A percentile compares a stretch with the other conserved stretches of the same genome.
Conservation (phyloP, 2,329 filamentous ascomycete genomes). For the Dichotomopilus funicola region DNA sequence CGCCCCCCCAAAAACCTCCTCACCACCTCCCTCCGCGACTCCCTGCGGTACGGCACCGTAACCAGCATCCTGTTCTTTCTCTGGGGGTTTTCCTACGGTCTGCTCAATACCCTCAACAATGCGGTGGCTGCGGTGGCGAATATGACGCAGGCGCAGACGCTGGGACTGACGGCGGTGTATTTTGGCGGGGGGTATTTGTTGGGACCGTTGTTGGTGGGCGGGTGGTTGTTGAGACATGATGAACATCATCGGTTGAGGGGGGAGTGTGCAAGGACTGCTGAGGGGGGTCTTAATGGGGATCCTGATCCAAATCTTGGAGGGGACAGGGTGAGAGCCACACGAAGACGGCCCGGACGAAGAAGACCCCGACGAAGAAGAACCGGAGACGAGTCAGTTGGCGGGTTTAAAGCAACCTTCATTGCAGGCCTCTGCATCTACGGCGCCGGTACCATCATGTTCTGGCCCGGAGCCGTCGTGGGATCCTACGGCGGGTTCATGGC, state of each 20-base stretch:
- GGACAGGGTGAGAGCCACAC: neutral
- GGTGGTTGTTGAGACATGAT: constrained; percentile 63
- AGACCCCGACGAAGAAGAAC: constrained; percentile 10
- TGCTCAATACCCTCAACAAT: constrained; percentile 74
- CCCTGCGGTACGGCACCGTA: constrained; percentile 63
- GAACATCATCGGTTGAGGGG: constrained; percentile 39
- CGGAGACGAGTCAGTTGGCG: constrained; percentile 44
- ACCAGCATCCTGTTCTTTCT: constrained; percentile 80
- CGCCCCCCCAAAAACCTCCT: constrained; percentile 64
- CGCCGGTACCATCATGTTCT: constrained; percentile 75
- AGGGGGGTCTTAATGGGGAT: neutral
- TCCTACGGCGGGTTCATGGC: constrained; percentile 75
- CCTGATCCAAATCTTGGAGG: too few relatives aligned
- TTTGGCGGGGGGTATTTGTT: constrained; percentile 37
- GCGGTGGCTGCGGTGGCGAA: constrained; percentile 57
- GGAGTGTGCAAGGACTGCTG: constrained; percentile 27
- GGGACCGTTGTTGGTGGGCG: constrained; percentile 61
- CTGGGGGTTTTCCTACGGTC: constrained; percentile 86
- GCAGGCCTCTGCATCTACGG: constrained; percentile 69
- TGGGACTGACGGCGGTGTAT: constrained; percentile 65
- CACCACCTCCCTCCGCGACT: constrained; percentile 55
- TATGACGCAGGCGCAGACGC: constrained; percentile 55
- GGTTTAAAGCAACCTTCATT: constrained; percentile 77
- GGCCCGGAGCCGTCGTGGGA: constrained; percentile 68
- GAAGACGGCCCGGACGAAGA: constrained; percentile 20